Conservation (phyloP, 1,284 basidiomycete genomes). For the Cryptococcus depauperatus region DNA sequence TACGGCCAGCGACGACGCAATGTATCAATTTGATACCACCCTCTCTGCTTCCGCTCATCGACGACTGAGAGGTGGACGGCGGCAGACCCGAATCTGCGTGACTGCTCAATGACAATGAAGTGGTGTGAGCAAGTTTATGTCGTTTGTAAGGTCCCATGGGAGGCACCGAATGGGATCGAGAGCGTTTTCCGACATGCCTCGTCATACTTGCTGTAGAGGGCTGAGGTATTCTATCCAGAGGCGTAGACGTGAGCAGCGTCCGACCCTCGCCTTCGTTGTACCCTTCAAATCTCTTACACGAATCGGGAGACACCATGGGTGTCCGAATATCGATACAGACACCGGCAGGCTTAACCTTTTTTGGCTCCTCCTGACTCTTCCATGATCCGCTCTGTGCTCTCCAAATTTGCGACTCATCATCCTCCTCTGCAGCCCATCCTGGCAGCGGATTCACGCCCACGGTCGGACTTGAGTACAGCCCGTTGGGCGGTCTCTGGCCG, state of each 20-base stretch:
- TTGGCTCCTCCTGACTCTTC: too few species aligned
- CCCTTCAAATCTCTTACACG: too few species aligned
- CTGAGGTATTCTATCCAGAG: conserved; percentile 23
- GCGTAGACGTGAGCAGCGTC: conserved; percentile 29
- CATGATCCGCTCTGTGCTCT: too few species aligned
- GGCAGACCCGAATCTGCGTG: neutral
- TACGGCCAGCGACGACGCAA: conserved; percentile 22
- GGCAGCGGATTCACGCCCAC: neutral
- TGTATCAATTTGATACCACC: too few species aligned
- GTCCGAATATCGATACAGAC: too few species aligned
- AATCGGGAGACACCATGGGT: too few species aligned
- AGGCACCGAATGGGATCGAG: conserved; percentile 17
- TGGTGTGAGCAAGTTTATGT: neutral
- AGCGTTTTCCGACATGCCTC: conserved; percentile 2
- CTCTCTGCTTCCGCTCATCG: too few species aligned
- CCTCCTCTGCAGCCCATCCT: neutral
- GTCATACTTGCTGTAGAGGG: conserved; percentile 1
- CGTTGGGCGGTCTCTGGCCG: neutral
- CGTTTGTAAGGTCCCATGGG: neutral
- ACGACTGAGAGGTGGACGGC: neutral
- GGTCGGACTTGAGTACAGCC: conserved; percentile 9
- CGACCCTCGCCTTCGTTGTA: too few species aligned
- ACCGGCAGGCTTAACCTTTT: too few species aligned
- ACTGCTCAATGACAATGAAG: neutral
- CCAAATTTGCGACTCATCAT: too few species aligned